Percentiles rank a stretch among this genome's conserved stretches.
Conservation (phyloP, 352 stramenopile species). For the Phytophthora vignae region DNA sequence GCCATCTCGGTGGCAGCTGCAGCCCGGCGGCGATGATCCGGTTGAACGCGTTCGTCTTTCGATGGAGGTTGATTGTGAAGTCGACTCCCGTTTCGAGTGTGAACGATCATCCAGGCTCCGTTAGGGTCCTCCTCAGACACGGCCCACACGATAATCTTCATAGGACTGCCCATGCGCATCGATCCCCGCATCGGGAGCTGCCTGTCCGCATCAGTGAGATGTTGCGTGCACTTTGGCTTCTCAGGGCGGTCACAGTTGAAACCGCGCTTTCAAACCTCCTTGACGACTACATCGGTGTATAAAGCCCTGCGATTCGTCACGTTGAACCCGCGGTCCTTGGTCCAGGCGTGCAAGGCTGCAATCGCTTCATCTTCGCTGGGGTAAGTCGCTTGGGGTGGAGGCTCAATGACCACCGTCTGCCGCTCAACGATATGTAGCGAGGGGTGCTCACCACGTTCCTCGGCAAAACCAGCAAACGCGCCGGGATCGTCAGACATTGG, state of each 20-base stretch:
- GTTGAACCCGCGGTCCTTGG: slow-evolving; percentile 21
- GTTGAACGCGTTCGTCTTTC: slow-evolving; percentile 13
- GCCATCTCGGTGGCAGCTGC: background rate
- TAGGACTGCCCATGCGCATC: slow-evolving; percentile 10
- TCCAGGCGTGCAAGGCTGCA: slow-evolving; percentile 17
- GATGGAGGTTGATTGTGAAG: slow-evolving; percentile 19
- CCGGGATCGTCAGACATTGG: background rate
- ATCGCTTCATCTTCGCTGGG: slow-evolving; percentile 1
- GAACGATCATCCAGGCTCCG: slow-evolving; percentile 21
- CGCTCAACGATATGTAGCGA: background rate
- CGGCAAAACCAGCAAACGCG: background rate
- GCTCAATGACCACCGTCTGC: background rate
- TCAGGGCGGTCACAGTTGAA: slow-evolving; percentile 22
- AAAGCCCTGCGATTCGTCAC: slow-evolving; percentile 20
- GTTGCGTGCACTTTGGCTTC: slow-evolving; percentile 11
- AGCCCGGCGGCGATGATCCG: slow-evolving; percentile 11
- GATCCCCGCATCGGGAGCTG: slow-evolving; percentile 10
- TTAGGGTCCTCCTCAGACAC: slow-evolving; percentile 8
- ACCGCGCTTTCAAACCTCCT: slow-evolving; percentile 11
- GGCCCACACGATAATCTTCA: slow-evolving; percentile 15
- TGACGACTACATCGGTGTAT: background rate
- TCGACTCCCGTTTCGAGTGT: slow-evolving; percentile 20
- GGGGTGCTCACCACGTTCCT: too few relatives aligned
- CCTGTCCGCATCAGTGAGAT: slow-evolving; percentile 12
- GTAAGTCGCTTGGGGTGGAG: background rate